Conservation (phyloP, 2,329 filamentous ascomycete genomes). For the Diaporthe sp. region DNA sequence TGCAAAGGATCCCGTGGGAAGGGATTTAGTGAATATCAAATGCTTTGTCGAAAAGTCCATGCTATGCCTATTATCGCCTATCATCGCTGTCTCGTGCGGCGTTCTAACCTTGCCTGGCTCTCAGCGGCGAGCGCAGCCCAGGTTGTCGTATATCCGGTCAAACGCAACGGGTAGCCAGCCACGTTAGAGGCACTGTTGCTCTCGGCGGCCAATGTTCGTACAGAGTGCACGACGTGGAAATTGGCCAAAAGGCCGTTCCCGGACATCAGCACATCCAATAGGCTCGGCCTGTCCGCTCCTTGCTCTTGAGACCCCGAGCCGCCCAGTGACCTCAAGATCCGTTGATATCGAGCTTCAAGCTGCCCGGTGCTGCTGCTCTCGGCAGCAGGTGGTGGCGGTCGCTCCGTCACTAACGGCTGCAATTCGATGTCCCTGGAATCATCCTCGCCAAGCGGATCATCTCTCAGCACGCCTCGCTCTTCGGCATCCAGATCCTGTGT, state of each 20-base stretch:
- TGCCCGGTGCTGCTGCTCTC: slow-evolving; percentile 39
- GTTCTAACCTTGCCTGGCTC: slow-evolving; percentile 48
- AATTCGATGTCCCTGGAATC: slow-evolving; percentile 59
- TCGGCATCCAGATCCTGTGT: slow-evolving; percentile 66
- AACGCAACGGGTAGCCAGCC: slow-evolving; percentile 62
- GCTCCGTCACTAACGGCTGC: slow-evolving; percentile 45
- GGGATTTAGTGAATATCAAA: slow-evolving; percentile 44
- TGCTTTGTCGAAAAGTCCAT: slow-evolving; percentile 21
- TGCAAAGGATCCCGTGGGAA: slow-evolving; percentile 26
- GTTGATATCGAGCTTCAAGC: slow-evolving; percentile 31
- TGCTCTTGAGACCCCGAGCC: slow-evolving; percentile 37
- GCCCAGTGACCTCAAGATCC: slow-evolving; percentile 36
- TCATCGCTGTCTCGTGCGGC: slow-evolving; percentile 35
- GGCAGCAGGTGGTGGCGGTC: slow-evolving; percentile 34
- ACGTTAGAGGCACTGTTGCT: slow-evolving; percentile 50
- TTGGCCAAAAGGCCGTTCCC: slow-evolving; percentile 65
- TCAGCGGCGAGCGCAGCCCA: slow-evolving; percentile 63
- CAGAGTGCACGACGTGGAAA: slow-evolving; percentile 62
- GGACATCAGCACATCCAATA: slow-evolving; percentile 62
- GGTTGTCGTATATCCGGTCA: slow-evolving; percentile 64
- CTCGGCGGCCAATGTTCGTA: slow-evolving; percentile 58
- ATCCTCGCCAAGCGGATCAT: slow-evolving; percentile 48
- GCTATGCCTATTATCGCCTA: slow-evolving; percentile 20
- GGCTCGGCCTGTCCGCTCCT: slow-evolving; percentile 47
- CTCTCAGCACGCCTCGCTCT: slow-evolving; percentile 62